These are phyloP conservation scores for Sambucus nigra DNA, from an alignment of 129 eudicot genomes.

Conservation along the genomic window DNA sequence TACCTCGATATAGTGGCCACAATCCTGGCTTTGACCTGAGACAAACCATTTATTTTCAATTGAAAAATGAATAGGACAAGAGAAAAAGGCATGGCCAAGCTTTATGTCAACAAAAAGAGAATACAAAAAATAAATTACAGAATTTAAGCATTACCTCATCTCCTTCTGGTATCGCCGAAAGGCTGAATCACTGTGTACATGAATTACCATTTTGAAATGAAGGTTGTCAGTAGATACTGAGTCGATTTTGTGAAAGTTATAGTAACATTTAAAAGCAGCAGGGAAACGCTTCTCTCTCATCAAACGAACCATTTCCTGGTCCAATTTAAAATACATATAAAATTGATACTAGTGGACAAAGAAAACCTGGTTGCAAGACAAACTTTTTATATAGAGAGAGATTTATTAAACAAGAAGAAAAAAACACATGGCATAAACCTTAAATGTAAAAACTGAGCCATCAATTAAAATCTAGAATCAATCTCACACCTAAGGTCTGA, in stretches of 20 bases:
- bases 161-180: slow-evolving; percentile 89
- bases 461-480: neutral
- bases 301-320: slow-evolving; percentile 82
- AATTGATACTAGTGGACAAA: neutral
- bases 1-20: slow-evolving; percentile 99
- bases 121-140: neutral
- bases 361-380: neutral
- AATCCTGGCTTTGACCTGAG: slow-evolving; percentile 67
- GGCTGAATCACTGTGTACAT: slow-evolving; percentile 79
- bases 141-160: slow-evolving; percentile 45
- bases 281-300: slow-evolving; percentile 76
- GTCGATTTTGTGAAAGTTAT: slow-evolving; percentile 63
- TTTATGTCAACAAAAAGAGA: neutral
- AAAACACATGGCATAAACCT: neutral
- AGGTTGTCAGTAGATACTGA: slow-evolving; percentile 50
- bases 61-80: neutral
- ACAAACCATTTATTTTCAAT: slow-evolving; percentile 12
- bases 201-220: slow-evolving; percentile 82
- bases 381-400: neutral
- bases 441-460: neutral
- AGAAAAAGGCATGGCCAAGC: neutral
- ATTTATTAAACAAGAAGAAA: neutral
- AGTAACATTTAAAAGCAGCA: slow-evolving; percentile 80
- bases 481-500: neutral
- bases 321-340: slow-evolving; percentile 4